These are phyloP conservation scores for Yamadazyma dendronema DNA, from an alignment of 1,139 yeast genomes.

Conservation along the genomic window DNA sequence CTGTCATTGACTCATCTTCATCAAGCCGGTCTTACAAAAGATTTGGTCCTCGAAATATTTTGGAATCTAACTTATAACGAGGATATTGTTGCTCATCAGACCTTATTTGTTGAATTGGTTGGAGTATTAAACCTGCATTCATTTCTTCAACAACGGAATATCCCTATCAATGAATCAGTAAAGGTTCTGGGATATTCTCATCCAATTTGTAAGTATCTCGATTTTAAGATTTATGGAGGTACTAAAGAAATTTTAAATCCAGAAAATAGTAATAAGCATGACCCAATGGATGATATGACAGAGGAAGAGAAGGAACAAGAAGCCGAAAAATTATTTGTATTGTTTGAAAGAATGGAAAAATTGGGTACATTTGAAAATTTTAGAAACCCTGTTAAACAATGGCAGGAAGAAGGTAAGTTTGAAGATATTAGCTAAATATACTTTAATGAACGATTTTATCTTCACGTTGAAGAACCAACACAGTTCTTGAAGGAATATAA, in stretches of 20 bases:
- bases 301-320: slow-evolving; percentile 55
- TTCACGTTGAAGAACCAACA: slow-evolving; percentile 46
- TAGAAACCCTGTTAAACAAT: slow-evolving; percentile 39
- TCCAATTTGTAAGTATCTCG: slow-evolving; percentile 15
- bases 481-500: slow-evolving; percentile 83
- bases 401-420: slow-evolving; percentile 35
- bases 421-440: slow-evolving; percentile 18
- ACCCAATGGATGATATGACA: slow-evolving; percentile 23
- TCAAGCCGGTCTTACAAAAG: slow-evolving; percentile 16
- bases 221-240: slow-evolving; percentile 6
- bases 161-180: slow-evolving; percentile 17
- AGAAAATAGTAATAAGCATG: slow-evolving; percentile 3
- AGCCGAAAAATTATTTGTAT: slow-evolving; percentile 48
- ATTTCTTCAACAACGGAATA: slow-evolving; percentile 17
- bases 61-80: slow-evolving; percentile 18
- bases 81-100: slow-evolving; percentile 11
- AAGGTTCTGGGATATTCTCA: slow-evolving; percentile 17
- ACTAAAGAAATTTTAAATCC: not conserved
- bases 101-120: slow-evolving; percentile 21
- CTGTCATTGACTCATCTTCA: slow-evolving; percentile 11
- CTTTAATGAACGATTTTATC: slow-evolving; percentile 11
- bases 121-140: slow-evolving; percentile 22
- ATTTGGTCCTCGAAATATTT: slow-evolving; percentile 18
- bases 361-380: slow-evolving; percentile 41
- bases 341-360: slow-evolving; percentile 50